Evolutionary conservation across 495 filamentous ascomycete genomes (phyloP), one percentile per base, ranked within the genome.

Genomic region (Daldinia vernicosa): DNA sequence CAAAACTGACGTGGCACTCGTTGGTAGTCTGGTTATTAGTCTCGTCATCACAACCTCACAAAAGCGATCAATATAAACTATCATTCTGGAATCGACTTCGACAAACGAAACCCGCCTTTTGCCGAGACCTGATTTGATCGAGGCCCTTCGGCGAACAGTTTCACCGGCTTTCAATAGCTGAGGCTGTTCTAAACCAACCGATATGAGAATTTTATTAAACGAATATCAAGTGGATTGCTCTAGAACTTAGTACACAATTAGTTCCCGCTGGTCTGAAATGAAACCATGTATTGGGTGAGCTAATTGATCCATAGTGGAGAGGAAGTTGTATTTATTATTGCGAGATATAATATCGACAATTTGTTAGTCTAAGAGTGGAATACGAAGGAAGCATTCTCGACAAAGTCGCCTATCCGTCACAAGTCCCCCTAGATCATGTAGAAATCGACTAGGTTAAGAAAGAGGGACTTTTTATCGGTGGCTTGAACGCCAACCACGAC

Each of bases 161-260:
- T 57, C 26, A 39, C 35, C 6, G 33, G 55, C 33, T 17, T 27
- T 14, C 27, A 2, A 50, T 33, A 51, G 27, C 33, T 33, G 6
- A 56, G 24, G 56, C 12, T 69, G 30, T 33, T 40, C 43, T 17
- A 45, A 53, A 45, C 15, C 37, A 50, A 60, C 37, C n/a, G n/a
- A 59, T 67, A 61, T 66, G 52, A 66, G 40, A 47, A 15, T 61
- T 71, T 71, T 35, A 66, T 71, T 71, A 66, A 66, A 27, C 27
- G 24, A 19, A 37, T 54, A 65, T 39, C 53, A 54, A 66, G 65
- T 68, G 60, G 64, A 65, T 52, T 56, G 56, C 55, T 66, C 61
- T 55, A 62, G 60, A 73, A 69, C 60, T 54, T 28, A 57, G 50
- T 26, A 58, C 24, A 52, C 60, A 57, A 60, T 37, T 70, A 66